These are phyloP conservation scores for Oryza punctata DNA, from an alignment of 176 grass and related monocot genomes.

Conservation along the genomic window DNA sequence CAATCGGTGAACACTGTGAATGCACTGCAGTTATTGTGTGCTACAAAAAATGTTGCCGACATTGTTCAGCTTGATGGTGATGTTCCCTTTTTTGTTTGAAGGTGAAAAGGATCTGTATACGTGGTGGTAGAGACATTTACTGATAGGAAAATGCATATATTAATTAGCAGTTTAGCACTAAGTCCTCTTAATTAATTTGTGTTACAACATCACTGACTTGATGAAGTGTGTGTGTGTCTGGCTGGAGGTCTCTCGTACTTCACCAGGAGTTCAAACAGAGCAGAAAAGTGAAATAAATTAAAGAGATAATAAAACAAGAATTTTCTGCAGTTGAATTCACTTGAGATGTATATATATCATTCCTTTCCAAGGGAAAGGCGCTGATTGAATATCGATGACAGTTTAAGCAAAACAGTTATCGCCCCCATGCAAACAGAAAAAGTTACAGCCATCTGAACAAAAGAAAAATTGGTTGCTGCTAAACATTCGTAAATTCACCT, in stretches of 20 bases:
- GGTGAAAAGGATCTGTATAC: background rate
- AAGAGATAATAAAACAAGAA: background rate
- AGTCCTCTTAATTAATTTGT: background rate
- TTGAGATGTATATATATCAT: background rate
- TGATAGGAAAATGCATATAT: background rate
- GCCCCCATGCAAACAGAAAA: too few relatives aligned
- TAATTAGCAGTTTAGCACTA: background rate
- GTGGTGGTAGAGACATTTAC: constrained; percentile 2
- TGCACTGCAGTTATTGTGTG: constrained; percentile 17
- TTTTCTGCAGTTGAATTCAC: background rate
- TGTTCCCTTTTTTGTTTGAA: background rate
- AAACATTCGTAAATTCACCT: background rate
- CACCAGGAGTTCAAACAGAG: background rate
- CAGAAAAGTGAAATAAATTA: background rate
- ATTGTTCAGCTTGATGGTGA: constrained; percentile 18
- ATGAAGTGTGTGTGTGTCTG: background rate
- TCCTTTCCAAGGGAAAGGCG: too few relatives aligned
- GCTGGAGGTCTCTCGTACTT: background rate
- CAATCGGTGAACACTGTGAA: constrained; percentile 28
- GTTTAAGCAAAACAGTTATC: background rate
- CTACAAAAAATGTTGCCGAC: background rate
- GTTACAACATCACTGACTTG: background rate
- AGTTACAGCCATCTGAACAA: background rate
- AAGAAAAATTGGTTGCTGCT: background rate
- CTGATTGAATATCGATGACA: background rate